Evolutionary conservation across 23 red algal genomes (phyloP), one percentile per base, ranked within the genome.

Genomic region (Agarophyton chilense): DNA sequence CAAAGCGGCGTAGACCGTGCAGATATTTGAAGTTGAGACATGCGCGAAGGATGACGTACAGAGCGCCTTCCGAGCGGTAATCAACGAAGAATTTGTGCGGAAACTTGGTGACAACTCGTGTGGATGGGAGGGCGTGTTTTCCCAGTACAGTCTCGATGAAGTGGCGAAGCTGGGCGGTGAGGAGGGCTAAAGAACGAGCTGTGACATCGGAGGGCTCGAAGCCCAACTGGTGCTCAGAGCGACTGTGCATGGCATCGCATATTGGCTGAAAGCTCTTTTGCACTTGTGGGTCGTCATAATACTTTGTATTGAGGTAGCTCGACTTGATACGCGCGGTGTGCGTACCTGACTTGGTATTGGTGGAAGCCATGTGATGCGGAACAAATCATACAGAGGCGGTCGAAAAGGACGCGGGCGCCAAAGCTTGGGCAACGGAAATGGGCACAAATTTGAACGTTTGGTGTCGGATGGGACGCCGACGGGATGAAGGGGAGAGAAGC

Each of bases 161-260:
- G 44, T 49, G 52, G 33, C 81, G 84, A 54, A 98, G 90, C 57
- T 90, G 65, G 21, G 64, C 95, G 54, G 90, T 85, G 40, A 98
- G 78, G 29, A 77, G 84, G 36, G 81, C 51, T 17, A 98, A 78
- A 18, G 73, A 76, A 40, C 91, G 87, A 2, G 95, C 78, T 9
- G 95, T 89, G 36, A 98, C 77, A 79, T 98, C 95, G 28, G 58
- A 87, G 16, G 90, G 51, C 52, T 94, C 84, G 50, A 95, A 95
- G 58, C 93, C 93, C 29, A 76, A 54, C 25, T 90, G 66, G 12
- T 90, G 52, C 34, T 90, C 86, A 28, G 86, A 77, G 60, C 72
- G 73, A n/a, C 63, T 55, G 53, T 65, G 72, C 40, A 90, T 90
- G 1, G 50, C 49, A 18, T 78, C 36, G 53, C 55, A 62, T 18